These are phyloP conservation scores for Danielia oregonensis DNA, from an alignment of 805 yeast species.

Conservation along the genomic window DNA sequence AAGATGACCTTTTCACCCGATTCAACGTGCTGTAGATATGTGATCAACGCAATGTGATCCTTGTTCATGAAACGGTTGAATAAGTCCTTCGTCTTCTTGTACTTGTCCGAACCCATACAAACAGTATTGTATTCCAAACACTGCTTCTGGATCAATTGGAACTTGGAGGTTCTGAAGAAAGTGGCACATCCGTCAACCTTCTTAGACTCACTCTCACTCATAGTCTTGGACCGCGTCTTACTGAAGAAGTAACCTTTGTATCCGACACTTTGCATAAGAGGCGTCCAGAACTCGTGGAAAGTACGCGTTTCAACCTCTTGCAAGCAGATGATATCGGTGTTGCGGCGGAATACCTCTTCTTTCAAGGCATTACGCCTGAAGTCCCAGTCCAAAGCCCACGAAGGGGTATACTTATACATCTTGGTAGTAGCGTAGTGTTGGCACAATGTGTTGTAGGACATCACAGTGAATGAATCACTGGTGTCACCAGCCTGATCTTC, in stretches of 20 bases:
- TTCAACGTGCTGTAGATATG: constrained; percentile 66
- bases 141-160: constrained; percentile 66
- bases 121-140: constrained; percentile 79
- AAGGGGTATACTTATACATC: constrained; percentile 90
- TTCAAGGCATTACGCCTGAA: constrained; percentile 76
- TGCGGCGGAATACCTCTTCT: constrained; percentile 62
- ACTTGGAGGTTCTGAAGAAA: constrained; percentile 68
- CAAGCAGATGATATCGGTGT: constrained; percentile 80
- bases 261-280: constrained; percentile 66
- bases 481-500: constrained; percentile 23
- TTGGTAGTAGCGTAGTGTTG: constrained; percentile 93
- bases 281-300: constrained; percentile 83
- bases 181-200: constrained; percentile 99
- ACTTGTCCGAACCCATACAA: constrained; percentile 77
- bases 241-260: constrained; percentile 80
- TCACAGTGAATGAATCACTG: constrained; percentile 57
- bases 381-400: constrained; percentile 96
- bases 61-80: constrained; percentile 95
- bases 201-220: constrained; percentile 74
- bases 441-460: constrained; percentile 89
- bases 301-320: constrained; percentile 94
- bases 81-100: constrained; percentile 89
- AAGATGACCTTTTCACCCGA: constrained; percentile 71
- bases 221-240: constrained; percentile 89
- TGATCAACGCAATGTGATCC: constrained; percentile 84